A percentile compares a stretch with the other conserved stretches of the same genome.
phyloP scores from a whole-genome alignment of 805 yeast genomes.

The Saturnispora zaruensis region DNA sequence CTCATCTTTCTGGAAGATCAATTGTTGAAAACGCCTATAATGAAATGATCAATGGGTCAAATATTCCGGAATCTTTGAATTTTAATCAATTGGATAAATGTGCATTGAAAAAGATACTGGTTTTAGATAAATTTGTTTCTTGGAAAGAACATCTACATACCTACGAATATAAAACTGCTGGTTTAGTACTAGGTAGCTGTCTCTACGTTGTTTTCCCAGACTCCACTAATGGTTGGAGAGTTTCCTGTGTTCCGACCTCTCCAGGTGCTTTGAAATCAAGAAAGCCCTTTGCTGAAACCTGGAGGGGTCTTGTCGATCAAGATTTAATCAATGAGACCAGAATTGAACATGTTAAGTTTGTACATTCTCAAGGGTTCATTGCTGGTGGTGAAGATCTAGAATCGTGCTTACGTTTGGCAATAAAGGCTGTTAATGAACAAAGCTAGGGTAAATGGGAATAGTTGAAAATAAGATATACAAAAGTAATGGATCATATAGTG shows the following conservation, averaged over 20 bases:
- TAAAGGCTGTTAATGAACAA: slow-evolving; percentile 8
- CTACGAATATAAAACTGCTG: slow-evolving; percentile 3
- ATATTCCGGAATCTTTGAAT: neutral
- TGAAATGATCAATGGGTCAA: slow-evolving; percentile 48
- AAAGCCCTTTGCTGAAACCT: slow-evolving; percentile 72
- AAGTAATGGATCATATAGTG: neutral
- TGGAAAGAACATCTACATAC: slow-evolving; percentile 75
- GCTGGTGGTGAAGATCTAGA: slow-evolving; percentile 83
- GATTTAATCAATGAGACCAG: slow-evolving; percentile 61
- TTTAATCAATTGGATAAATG: neutral
- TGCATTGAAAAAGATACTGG: slow-evolving; percentile 40
- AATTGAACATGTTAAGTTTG: slow-evolving; percentile 74
- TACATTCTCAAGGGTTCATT: slow-evolving; percentile 94
- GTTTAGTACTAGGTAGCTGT: slow-evolving; percentile 33
- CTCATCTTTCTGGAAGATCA: slow-evolving; percentile 84
- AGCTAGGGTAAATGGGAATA: slow-evolving; percentile 3
- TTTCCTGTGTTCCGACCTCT: slow-evolving; percentile 75
- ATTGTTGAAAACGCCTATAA: slow-evolving; percentile 60
- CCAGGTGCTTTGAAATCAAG: slow-evolving; percentile 74
- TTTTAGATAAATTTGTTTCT: slow-evolving; percentile 67
- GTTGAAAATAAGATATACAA: neutral
- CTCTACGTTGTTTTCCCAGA: slow-evolving; percentile 76
- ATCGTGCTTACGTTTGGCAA: slow-evolving; percentile 27
- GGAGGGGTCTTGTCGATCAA: slow-evolving; percentile 91
- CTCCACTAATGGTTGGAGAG: slow-evolving; percentile 63